A percentile compares a stretch with the other conserved stretches of the same genome.
These are phyloP conservation scores for Catunica adiposa DNA, from an alignment of 2,329 filamentous ascomycete species.

Conservation along the genomic window DNA sequence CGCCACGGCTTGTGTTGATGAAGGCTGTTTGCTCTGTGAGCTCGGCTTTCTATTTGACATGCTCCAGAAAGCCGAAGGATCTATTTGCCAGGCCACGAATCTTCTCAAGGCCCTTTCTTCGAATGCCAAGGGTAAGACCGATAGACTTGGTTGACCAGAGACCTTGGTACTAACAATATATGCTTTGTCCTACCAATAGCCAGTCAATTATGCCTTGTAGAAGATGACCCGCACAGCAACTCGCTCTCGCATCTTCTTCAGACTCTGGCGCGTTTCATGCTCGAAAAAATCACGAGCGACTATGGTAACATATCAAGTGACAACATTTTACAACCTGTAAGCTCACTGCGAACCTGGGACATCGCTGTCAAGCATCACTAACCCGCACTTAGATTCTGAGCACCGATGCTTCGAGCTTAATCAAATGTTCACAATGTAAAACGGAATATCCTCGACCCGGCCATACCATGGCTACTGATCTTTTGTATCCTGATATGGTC, in stretches of 20 bases:
- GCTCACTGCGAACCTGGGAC: not conserved
- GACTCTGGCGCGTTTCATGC: conserved; percentile 65
- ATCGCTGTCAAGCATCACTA: not conserved
- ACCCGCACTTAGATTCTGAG: conserved; percentile 35
- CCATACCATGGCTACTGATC: conserved; percentile 67
- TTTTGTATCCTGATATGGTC: conserved; percentile 50
- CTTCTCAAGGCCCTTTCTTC: conserved; percentile 77
- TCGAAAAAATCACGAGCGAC: conserved; percentile 66
- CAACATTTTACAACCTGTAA: conserved; percentile 52
- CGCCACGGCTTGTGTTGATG: conserved; percentile 65
- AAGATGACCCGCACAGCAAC: conserved; percentile 61
- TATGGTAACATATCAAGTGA: conserved; percentile 45
- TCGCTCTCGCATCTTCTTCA: conserved; percentile 59
- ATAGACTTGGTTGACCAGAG: not conserved
- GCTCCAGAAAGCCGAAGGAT: conserved; percentile 86
- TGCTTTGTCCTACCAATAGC: conserved; percentile 1
- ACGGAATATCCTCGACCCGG: conserved; percentile 72
- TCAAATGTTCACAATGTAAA: conserved; percentile 71
- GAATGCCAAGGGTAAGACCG: conserved; percentile 49
- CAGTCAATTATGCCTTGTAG: conserved; percentile 61
- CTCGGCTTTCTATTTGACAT: conserved; percentile 94
- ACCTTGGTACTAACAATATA: not conserved
- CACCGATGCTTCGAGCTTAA: conserved; percentile 54
- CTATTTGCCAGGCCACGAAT: conserved; percentile 93
- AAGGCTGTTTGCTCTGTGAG: conserved; percentile 80